Conservation (phyloP, 768 basidiomycete genomes). For the Sporobolomyces roseus region DNA sequence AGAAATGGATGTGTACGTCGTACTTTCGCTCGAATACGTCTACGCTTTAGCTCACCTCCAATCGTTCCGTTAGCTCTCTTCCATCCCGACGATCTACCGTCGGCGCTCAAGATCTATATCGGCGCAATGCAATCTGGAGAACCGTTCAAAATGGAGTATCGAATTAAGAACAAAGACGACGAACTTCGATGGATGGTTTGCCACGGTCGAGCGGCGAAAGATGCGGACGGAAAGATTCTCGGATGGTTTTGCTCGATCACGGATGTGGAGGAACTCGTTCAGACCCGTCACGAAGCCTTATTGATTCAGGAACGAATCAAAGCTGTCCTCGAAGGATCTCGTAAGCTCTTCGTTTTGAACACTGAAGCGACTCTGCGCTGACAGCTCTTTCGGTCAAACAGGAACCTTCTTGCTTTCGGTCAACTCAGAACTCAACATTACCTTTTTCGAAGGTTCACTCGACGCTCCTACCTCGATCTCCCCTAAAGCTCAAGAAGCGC, state of each 20-base stretch:
- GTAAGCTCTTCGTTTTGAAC: not conserved
- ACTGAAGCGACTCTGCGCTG: too few species aligned
- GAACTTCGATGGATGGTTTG: constrained; percentile 15
- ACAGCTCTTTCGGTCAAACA: too few species aligned
- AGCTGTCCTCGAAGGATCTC: constrained; percentile 20
- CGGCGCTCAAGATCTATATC: constrained; percentile 14
- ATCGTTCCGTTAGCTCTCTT: too few species aligned
- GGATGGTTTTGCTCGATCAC: constrained; percentile 10
- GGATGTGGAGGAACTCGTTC: constrained; percentile 16
- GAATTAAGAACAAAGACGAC: constrained; percentile 10
- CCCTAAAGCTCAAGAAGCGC: not conserved
- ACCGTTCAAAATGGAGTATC: constrained; percentile 30
- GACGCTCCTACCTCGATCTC: not conserved
- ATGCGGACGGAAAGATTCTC: not conserved
- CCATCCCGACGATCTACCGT: constrained; percentile 29
- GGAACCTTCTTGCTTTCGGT: constrained; percentile 21
- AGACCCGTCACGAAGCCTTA: constrained; percentile 12
- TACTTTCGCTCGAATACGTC: too few species aligned
- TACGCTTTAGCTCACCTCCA: too few species aligned
- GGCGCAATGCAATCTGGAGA: constrained; percentile 16
- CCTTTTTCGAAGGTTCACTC: constrained; percentile 17
- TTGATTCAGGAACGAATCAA: constrained; percentile 22
- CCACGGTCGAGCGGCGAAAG: not conserved
- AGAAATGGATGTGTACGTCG: not conserved
- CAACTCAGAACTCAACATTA: not conserved